Evolutionary conservation across 2,329 filamentous ascomycete species (phyloP), one percentile per base, ranked within the genome.

Genomic region (Aspergillus carbonarius): DNA sequence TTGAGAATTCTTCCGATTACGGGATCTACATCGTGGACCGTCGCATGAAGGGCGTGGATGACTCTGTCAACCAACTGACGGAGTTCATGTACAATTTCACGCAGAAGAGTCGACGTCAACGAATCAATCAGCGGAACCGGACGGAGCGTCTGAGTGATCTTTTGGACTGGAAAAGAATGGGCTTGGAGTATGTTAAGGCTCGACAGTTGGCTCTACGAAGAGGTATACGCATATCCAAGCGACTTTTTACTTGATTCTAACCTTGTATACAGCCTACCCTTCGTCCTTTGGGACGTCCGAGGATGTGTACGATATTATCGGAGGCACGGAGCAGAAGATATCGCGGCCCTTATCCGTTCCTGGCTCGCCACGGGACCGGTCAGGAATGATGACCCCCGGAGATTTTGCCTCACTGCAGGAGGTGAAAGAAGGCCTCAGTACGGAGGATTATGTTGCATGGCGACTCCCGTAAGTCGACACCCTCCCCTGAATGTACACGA

Each of bases 11-110:
- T 40, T 90, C 90, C 64, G 95, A 99, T 77, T 98, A 99, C 72
- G 95, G 95, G 66, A 98, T 99, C 78, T 98, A 98, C 82, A 98
- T 99, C 75, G 93, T 99, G 47, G 95, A 99, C 74, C 90, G 95
- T 57, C 88, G 95, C 50, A 90, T 87, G 79, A 98, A 98, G 84
- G 93, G 93, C 27, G 89, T 99, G 1, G 95, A 99, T 71, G 95
- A 98, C 75, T 96, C 92, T 8, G 93, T 98, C 73, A 97, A 98
- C 78, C 92, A 98, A 78, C 85, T 98, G 63, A 88, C 92, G 13
- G 87, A 90, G 20, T 90, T 86, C 80, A 98, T 99, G 93, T 95
- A 88, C 72, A 92, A 98, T 48, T 99, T 97, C 73, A 89, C 90
- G 62, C 85, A 84, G 72, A 99, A 99, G 86, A 96, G 91, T 76